A percentile compares a stretch with the other conserved stretches of the same genome.
Conservation (phyloP, 805 yeast genomes). For the Yarrowia sp. region DNA sequence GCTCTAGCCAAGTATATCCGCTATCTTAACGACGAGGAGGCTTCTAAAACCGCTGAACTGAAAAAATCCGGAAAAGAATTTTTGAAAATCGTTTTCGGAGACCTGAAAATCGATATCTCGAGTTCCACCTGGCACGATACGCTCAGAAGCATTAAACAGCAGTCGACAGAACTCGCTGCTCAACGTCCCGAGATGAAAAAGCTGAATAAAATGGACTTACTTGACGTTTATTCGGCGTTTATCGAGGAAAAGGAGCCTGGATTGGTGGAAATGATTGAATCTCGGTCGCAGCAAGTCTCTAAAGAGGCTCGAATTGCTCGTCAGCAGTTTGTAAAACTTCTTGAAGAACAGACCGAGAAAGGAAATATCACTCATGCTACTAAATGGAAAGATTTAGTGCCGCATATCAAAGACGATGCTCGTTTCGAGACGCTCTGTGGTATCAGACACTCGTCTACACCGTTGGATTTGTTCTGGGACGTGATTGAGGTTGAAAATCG, state of each 20-base stretch:
- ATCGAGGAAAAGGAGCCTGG: slow-evolving; percentile 39
- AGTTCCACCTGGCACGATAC: slow-evolving; percentile 44
- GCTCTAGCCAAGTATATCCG: slow-evolving; percentile 39
- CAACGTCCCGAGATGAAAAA: slow-evolving; percentile 39
- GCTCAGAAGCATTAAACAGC: slow-evolving; percentile 18
- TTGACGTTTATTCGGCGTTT: slow-evolving; percentile 49
- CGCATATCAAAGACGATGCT: slow-evolving; percentile 51
- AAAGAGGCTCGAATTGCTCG: slow-evolving; percentile 66
- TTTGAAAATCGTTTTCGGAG: slow-evolving; percentile 28
- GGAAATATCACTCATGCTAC: slow-evolving; percentile 50
- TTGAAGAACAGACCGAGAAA: slow-evolving; percentile 41
- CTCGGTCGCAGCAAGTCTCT: slow-evolving; percentile 44
- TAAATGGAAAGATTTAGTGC: slow-evolving; percentile 58
- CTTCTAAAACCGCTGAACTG: slow-evolving; percentile 32
- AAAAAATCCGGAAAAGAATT: slow-evolving; percentile 31
- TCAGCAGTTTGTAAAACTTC: slow-evolving; percentile 51
- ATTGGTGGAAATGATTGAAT: slow-evolving; percentile 35
- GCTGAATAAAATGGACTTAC: slow-evolving; percentile 58
- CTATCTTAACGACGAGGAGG: slow-evolving; percentile 35
- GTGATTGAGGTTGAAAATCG: slow-evolving; percentile 60
- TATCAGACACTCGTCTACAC: slow-evolving; percentile 65
- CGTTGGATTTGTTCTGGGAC: slow-evolving; percentile 77
- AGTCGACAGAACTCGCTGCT: slow-evolving; percentile 29
- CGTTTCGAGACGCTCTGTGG: slow-evolving; percentile 65
- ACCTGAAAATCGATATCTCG: slow-evolving; percentile 32